Evolutionary conservation across 2,329 filamentous ascomycete species (phyloP).

Genomic region (Tolypocladium guangdongense): DNA sequence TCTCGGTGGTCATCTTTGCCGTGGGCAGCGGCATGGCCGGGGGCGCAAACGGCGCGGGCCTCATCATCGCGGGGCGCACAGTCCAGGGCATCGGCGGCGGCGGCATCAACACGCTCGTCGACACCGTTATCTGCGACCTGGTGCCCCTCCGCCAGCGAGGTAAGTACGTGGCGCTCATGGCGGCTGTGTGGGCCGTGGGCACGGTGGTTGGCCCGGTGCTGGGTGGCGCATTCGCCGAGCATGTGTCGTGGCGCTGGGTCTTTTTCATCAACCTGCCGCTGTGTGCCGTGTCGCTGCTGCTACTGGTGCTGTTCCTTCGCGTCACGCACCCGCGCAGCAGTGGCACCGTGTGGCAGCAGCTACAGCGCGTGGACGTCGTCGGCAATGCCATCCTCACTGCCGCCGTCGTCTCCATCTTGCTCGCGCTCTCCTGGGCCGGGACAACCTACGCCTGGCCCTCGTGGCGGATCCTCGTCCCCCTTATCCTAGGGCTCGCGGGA

Average conservation of each 20-base stretch:
- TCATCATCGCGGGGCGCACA: conserved; percentile 30
- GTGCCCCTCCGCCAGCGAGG: conserved; percentile 36
- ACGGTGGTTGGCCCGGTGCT: conserved; percentile 22
- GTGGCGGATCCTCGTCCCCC: conserved; percentile 23
- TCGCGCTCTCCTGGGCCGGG: conserved; percentile 28
- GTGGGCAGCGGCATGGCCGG: conserved; percentile 39
- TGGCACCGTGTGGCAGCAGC: neutral
- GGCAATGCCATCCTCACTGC: conserved; percentile 28
- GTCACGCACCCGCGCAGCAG: conserved; percentile 10
- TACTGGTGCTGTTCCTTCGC: conserved; percentile 25
- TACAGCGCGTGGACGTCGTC: conserved; percentile 22
- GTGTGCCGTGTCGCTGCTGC: conserved; percentile 18
- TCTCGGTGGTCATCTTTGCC: conserved; percentile 30
- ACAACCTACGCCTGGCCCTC: conserved; percentile 26
- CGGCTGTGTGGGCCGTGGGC: conserved; percentile 22
- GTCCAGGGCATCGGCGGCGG: conserved; percentile 31
- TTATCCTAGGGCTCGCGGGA: conserved; percentile 25
- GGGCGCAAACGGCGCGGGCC: conserved; percentile 23
- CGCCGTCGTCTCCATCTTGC: conserved; percentile 13
- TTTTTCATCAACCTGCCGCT: conserved; percentile 35
- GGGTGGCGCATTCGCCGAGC: conserved; percentile 15
- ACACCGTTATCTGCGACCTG: conserved; percentile 30
- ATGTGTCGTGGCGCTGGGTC: conserved; percentile 30
- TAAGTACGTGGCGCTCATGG: conserved; percentile 25
- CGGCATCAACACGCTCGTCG: conserved; percentile 19